Conservation (phyloP, 805 yeast species). For the Kuraishia ogatae region DNA sequence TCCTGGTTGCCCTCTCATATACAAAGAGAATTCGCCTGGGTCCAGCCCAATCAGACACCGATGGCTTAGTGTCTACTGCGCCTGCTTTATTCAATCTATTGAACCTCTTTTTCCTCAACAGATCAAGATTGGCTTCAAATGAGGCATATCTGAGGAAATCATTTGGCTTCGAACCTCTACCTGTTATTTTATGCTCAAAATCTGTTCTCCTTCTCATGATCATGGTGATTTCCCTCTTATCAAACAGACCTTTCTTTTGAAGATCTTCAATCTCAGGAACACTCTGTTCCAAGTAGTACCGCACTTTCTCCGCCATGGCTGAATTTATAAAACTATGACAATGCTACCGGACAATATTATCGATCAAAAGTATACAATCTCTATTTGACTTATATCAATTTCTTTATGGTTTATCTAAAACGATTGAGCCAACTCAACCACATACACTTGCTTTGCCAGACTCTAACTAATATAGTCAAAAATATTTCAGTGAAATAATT, state of each 20-base stretch:
- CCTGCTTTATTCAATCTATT: constrained; percentile 49
- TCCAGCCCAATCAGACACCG: constrained; percentile 83
- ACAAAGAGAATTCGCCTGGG: constrained; percentile 72
- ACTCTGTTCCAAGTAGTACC: constrained; percentile 54
- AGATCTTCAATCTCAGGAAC: constrained; percentile 92
- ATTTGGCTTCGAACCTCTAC: constrained; percentile 70
- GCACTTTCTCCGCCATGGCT: constrained; percentile 30
- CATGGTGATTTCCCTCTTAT: constrained; percentile 69
- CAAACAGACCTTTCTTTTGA: constrained; percentile 71
- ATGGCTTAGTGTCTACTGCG: constrained; percentile 49
- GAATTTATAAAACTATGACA: not conserved
- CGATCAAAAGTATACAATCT: no score
- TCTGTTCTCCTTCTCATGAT: constrained; percentile 93
- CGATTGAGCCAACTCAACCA: no score
- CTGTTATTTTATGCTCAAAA: constrained; percentile 82
- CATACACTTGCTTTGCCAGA: no score
- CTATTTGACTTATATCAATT: no score
- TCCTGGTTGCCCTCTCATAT: constrained; percentile 72
- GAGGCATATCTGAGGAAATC: constrained; percentile 76
- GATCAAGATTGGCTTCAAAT: constrained; percentile 75
- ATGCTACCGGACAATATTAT: no score
- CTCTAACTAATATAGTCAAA: not conserved
- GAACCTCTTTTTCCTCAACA: constrained; percentile 63
- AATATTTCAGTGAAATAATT: not conserved
- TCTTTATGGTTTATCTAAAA: no score